phyloP scores from a whole-genome alignment of 805 yeast species.

The Kregervanrija pseudodelftensis region DNA sequence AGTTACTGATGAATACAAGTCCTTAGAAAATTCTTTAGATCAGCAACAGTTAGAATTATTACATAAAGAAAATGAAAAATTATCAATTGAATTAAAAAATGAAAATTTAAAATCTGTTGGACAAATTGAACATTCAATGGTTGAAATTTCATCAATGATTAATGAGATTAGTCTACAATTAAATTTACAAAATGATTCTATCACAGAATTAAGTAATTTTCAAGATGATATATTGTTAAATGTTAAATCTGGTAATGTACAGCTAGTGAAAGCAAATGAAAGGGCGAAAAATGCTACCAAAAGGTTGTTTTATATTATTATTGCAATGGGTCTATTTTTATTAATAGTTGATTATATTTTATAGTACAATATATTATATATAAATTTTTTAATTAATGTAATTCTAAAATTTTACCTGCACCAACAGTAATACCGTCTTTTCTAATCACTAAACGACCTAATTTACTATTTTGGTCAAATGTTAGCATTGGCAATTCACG shows the following conservation, averaged over 20 bases:
- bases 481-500: conserved; percentile 46
- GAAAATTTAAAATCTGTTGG: conserved; percentile 55
- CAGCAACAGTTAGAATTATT: conserved; percentile 54
- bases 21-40: conserved; percentile 23
- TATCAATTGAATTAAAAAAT: conserved; percentile 45
- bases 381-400: conserved; percentile 1
- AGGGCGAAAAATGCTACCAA: conserved; percentile 57
- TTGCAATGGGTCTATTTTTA: conserved; percentile 49
- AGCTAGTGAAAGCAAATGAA: conserved; percentile 59
- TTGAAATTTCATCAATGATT: conserved; percentile 71
- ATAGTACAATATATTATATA: not conserved
- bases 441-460: conserved; percentile 66
- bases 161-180: conserved; percentile 69
- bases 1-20: conserved; percentile 29
- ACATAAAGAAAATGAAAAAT: conserved; percentile 51
- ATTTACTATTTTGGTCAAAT: conserved; percentile 38
- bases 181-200: conserved; percentile 63
- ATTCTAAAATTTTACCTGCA: conserved; percentile 24
- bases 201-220: conserved; percentile 53
- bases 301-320: conserved; percentile 46
- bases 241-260: conserved; percentile 63
- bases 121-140: conserved; percentile 51
- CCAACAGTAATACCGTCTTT: conserved; percentile 67
- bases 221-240: conserved; percentile 63
- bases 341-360: conserved; percentile 47